Conservation (phyloP, 2,329 filamentous ascomycete genomes). For the Tolypocladium nubicola region DNA sequence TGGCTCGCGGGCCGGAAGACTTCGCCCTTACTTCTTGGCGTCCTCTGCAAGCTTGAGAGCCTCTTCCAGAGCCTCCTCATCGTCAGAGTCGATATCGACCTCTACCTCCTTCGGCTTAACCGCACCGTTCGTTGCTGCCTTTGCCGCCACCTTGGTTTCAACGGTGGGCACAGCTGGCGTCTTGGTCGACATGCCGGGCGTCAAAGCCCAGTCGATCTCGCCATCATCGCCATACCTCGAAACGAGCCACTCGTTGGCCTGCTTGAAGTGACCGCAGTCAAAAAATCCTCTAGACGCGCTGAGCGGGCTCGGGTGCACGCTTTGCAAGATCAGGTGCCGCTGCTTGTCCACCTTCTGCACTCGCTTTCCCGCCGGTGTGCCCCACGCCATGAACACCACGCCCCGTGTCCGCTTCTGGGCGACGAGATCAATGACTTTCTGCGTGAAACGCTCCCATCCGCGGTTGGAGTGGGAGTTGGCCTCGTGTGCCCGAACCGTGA, state of each 20-base stretch:
- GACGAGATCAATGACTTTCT: conserved; percentile 81
- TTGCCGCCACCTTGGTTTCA: conserved; percentile 9
- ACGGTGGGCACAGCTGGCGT: conserved; percentile 10
- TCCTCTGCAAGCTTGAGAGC: conserved; percentile 21
- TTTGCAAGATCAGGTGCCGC: conserved; percentile 73
- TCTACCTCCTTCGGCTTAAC: conserved; percentile 9
- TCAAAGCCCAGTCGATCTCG: conserved; percentile 74
- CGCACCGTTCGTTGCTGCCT: conserved; percentile 1
- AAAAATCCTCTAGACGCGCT: conserved; percentile 77
- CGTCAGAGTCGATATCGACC: conserved; percentile 22
- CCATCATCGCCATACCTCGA: conserved; percentile 68
- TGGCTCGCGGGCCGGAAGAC: neutral
- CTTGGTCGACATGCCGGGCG: conserved; percentile 24
- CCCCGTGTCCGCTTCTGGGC: conserved; percentile 65
- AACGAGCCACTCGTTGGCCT: conserved; percentile 76
- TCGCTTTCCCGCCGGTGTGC: conserved; percentile 69
- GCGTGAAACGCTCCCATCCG: conserved; percentile 91
- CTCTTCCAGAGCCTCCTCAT: conserved; percentile 26
- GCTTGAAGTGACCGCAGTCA: conserved; percentile 70
- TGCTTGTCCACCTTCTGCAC: conserved; percentile 62
- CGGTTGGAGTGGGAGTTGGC: conserved; percentile 76
- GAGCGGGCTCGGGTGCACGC: conserved; percentile 87
- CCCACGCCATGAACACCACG: conserved; percentile 95
- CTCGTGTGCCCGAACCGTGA: conserved; percentile 85
- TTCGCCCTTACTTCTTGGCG: conserved; percentile 8